Evolutionary conservation across 805 yeast species (phyloP), one percentile per base, ranked within the genome.

Genomic region (Nakazawaea ambrosiae): DNA sequence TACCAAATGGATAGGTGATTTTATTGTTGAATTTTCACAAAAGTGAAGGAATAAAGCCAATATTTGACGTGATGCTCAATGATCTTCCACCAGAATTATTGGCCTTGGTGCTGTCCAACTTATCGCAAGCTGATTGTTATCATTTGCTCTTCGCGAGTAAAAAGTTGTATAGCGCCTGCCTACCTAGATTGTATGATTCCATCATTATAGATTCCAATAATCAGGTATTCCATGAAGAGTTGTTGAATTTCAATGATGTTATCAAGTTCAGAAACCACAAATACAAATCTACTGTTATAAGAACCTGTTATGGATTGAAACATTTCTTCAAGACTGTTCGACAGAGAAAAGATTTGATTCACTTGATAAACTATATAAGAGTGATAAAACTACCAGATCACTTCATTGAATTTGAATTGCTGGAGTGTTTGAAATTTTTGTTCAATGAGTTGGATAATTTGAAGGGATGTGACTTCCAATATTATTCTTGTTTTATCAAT

Each of bases 41-140:
- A n/a, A n/a, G n/a, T n/a, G n/a, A n/a, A n/a, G n/a, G n/a, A n/a
- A n/a, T n/a, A n/a, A n/a, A n/a, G n/a, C n/a, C n/a, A n/a, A n/a
- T n/a, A n/a, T n/a, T n/a, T n/a, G n/a, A n/a, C n/a, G n/a, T n/a
- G n/a, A 55, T 55, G 60, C 16, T 55, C 4, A 49, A 48, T 6
- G n/a, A n/a, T 5, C 34, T 55, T 9, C 60, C 60, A 4, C 14
- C 27, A 4, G 60, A 55, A 40, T 17, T 55, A 3, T 45, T 45
- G 17, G 9, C 36, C 8, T 31, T 37, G 20, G 42, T 55, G 9
- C 39, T 46, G 15, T 43, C 44, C 3, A 7, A 42, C 19, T 36
- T 55, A 18, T 27, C 43, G 2, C 58, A 55, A 33, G 25, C 49
- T 2, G 58, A 54, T 31, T 48, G 55, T 24, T 50, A 44, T 39